Evolutionary conservation across 495 filamentous ascomycete genomes (phyloP), one percentile per base, ranked within the genome.

Genomic region (Penicillium fimorum): DNA sequence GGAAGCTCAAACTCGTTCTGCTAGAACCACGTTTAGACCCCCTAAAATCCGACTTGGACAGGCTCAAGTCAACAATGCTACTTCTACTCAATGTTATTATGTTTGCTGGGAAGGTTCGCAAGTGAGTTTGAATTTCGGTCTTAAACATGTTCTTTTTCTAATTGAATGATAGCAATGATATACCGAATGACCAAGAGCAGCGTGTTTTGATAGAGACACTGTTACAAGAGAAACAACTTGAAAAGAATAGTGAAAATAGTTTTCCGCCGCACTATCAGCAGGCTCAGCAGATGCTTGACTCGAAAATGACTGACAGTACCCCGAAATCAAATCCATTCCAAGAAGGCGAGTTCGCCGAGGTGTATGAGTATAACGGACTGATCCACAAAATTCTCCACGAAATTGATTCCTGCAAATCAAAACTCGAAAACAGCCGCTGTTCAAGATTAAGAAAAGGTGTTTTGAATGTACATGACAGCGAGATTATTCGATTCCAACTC

Each of bases 61-160:
- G 65, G 30, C 49, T 77, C 35, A 77, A 75, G 51, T 61, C 59
- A 11, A 74, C 68, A 17, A 61, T 75, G 57, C 44, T 65, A 12
- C 52, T 76, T 8, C 55, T 74, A 58, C 56, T 76, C 0, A 68
- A 72, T 55, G 74, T 76, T 1, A 66, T 76, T 30, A 66, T 61
- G 42, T 74, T 69, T 55, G 70, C 70, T 15, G 57, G 65, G 15
- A 64, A 69, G 22, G 25, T 67, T 33, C 51, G 63, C 29, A 59
- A 47, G 63, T 57, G 50, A 32, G 50, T 44, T 22, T 51, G 0
- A 3, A 4, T 30, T 42, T 30, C 27, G 18, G 13, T 18, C n/a
- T 13, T 32, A 10, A 4, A 12, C 11, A 33, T 11, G n/a, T n/a
- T n/a, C 11, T 33, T 9, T 12, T 33, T 35, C 17, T 22, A 1